Evolutionary conservation across 2,329 filamentous ascomycete species (phyloP), one percentile per base, ranked within the genome.

Genomic region (Boeremia exigua): DNA sequence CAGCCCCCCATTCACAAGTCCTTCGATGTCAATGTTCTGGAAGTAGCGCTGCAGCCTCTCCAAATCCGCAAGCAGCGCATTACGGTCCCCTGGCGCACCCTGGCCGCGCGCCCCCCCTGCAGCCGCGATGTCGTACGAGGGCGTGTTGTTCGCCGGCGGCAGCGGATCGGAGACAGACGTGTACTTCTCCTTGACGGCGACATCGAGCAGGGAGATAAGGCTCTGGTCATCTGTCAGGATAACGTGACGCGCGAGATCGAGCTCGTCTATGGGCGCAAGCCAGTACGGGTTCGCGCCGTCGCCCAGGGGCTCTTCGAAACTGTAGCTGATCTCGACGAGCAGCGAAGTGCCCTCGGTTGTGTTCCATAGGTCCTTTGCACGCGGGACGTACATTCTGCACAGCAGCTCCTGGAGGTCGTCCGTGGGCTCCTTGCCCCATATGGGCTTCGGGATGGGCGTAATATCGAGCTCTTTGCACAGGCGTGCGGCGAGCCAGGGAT

Each of bases 311-410:
- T 70, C 60, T 27, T 70, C 66, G 30, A 73, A 61, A 10, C 82
- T 82, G 58, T 85, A 84, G 39, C 87, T 88, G 14, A 88, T 85
- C 66, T 91, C 86, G 28, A 88, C 82, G 1, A 97, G 83, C 7
- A 96, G 77, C 4, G 81, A 78, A 3, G 83, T 87, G 12, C 85
- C 86, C 66, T 91, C 88, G 0, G 89, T 83, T 4, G 88, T 92
- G 70, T 92, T 92, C 93, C 93, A 97, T 3, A 96, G 79, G 64
- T 94, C 90, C 69, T 92, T 94, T 4, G 89, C 84, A 39, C 89
- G 86, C 53, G 86, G 81, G 27, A 91, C 82, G 70, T 96, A 96
- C 2, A 96, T 81, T 67, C 89, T 86, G 4, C 87, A 86, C 67
- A 91, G 85, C 33, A 96, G 83, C 51, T 85, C 82, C 62, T 92